Base-by-base conservation (phyloP, 169 alveolate species). In the Plasmodium chabaudi region DNA sequence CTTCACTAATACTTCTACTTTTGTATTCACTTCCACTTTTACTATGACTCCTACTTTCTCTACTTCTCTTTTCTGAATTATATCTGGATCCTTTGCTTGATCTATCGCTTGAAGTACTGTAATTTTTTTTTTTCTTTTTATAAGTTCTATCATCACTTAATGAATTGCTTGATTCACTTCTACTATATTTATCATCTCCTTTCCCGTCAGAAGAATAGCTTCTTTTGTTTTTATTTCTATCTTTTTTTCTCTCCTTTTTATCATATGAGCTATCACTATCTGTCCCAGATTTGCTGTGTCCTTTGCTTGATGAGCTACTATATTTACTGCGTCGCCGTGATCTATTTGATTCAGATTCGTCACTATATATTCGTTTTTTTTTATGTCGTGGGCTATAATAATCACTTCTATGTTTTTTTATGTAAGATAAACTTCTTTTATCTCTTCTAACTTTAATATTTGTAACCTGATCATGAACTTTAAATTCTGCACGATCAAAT, bases 401-500 rank as follows among this genome's bases (percentile, higher is more conserved):
- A 79, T 79, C 89, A 56, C 34, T 71, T 79, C 68, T 55, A 67
- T 79, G 46, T 42, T 82, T 79, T 79, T 79, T 79, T 67, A 55
- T 61, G 60, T 64, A 67, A 21, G 89, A 67, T 13, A 71, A 79
- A 65, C 64, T 64, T 23, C 82, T 64, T 49, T 59, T 79, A 67
- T 79, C 84, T 65, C 53, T 79, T 79, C 65, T 79, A 53, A 79
- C 94, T 87, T 91, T 91, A 51, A 91, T 73, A 44, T 74, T 68
- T 71, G 94, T 87, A 47, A 69, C 87, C 72, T 68, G 84, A 42
- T 61, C 94, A 74, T 51, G 59, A 39, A 92, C 94, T 34, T 72
- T 68, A 67, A 93, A 90, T 61, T 93, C 96, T 13, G 96, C 68
- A 34, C 94, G 94, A 79, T 93, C 96, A 51, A 93, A 87, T 55